Conservation (phyloP, 345 rosid species). For the Isatis tinctoria region DNA sequence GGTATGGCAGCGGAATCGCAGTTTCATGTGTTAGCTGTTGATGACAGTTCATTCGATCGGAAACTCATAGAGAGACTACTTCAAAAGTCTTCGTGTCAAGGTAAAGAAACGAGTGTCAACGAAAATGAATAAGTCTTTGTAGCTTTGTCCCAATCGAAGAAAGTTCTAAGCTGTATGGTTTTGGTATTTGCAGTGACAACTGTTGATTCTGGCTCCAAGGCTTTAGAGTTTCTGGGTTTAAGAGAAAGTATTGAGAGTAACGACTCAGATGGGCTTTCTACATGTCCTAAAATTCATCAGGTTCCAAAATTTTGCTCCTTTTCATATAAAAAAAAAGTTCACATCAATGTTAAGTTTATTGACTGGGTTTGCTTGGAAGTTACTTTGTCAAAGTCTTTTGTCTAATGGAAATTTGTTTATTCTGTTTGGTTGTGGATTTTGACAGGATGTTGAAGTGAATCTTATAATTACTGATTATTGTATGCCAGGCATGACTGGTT, state of each 20-base stretch:
- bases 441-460: constrained; percentile 59
- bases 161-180: constrained; percentile 16
- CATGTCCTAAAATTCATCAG: constrained; percentile 30
- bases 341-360: neutral
- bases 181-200: constrained; percentile 57
- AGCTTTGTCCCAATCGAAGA: neutral
- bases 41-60: constrained; percentile 77
- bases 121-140: neutral
- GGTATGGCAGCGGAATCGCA: constrained; percentile 53
- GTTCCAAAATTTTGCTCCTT: constrained; percentile 1
- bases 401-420: neutral
- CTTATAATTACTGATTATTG: constrained; percentile 83
- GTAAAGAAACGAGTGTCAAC: constrained; percentile 27
- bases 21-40: constrained; percentile 96
- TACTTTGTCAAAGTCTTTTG: neutral
- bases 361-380: neutral
- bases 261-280: constrained; percentile 26
- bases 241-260: constrained; percentile 10
- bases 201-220: constrained; percentile 87
- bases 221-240: constrained; percentile 77
- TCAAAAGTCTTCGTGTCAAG: constrained; percentile 88
- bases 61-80: constrained; percentile 88
- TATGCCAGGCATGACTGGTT: constrained; percentile 91
- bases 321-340: neutral
- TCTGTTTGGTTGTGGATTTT: neutral